Percentiles rank a stretch among this genome's conserved stretches.
Evolutionary conservation across 2,329 filamentous ascomycete species (phyloP).

Genomic region (Paramyrothecium roridum): DNA sequence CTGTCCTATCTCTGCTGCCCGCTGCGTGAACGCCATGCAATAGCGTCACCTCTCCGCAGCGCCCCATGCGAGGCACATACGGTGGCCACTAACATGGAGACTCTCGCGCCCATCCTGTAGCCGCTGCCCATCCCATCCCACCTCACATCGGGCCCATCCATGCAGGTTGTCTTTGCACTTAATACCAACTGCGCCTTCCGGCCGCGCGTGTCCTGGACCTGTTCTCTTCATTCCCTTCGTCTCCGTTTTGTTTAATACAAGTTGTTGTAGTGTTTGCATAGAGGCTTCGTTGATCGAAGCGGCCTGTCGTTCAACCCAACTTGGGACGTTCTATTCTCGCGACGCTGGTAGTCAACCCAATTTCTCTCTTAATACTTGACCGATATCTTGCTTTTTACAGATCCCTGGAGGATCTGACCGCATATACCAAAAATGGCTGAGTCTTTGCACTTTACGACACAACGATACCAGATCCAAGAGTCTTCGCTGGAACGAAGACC

Average conservation of each 20-base stretch:
- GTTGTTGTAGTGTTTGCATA: conserved; percentile 20
- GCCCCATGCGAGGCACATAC: conserved; percentile 12
- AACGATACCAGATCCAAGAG: conserved; percentile 41
- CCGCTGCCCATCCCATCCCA: conserved; percentile 15
- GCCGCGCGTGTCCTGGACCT: conserved; percentile 16
- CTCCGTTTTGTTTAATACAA: conserved; percentile 23
- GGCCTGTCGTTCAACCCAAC: conserved; percentile 33
- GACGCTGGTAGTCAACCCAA: conserved; percentile 33
- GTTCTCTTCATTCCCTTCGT: conserved; percentile 30
- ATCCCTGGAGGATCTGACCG: conserved; percentile 16
- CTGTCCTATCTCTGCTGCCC: conserved; percentile 5
- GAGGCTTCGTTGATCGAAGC: conserved; percentile 42
- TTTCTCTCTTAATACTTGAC: conserved; percentile 11
- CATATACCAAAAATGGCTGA: conserved; percentile 44
- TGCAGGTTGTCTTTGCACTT: neutral
- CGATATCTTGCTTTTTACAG: conserved; percentile 3
- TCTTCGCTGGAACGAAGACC: conserved; percentile 56
- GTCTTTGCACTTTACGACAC: conserved; percentile 15
- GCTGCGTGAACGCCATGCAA: neutral
- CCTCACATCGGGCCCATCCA: conserved; percentile 1
- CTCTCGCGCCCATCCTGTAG: conserved; percentile 15
- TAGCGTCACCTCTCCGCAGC: conserved; percentile 1
- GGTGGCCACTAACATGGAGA: conserved; percentile 18
- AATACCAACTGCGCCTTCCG: neutral
- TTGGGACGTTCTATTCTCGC: conserved; percentile 11